Evolutionary conservation across 139 green algal genomes (phyloP).

Genomic region (Prasinococcaceae sp.): DNA sequence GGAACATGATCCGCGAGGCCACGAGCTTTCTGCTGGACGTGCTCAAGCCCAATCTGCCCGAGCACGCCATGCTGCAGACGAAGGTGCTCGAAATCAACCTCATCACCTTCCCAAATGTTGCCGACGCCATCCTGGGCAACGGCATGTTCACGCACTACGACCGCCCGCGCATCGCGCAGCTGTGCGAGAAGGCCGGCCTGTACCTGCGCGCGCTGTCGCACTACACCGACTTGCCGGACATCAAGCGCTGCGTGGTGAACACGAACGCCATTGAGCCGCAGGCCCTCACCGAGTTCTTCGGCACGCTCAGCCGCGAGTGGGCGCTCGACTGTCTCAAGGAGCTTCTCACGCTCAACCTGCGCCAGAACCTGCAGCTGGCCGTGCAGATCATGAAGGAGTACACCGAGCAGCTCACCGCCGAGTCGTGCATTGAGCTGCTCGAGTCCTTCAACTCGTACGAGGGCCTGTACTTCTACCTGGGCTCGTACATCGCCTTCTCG

Average conservation of each 20-base stretch:
- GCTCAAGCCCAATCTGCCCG: slow-evolving; percentile 69
- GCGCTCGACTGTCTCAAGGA: slow-evolving; percentile 88
- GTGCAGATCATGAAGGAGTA: slow-evolving; percentile 94
- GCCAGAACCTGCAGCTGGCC: slow-evolving; percentile 70
- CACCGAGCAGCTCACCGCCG: slow-evolving; percentile 76
- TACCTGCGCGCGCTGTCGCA: slow-evolving; percentile 97
- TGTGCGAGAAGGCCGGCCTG: slow-evolving; percentile 96
- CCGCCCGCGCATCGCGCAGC: slow-evolving; percentile 83
- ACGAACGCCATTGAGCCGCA: slow-evolving; percentile 90
- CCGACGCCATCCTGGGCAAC: slow-evolving; percentile 91
- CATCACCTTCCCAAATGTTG: slow-evolving; percentile 91
- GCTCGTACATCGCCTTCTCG: slow-evolving; percentile 63
- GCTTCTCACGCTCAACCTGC: slow-evolving; percentile 76
- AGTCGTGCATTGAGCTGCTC: slow-evolving; percentile 77
- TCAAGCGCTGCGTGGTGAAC: slow-evolving; percentile 93
- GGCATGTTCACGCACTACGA: slow-evolving; percentile 93
- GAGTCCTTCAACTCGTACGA: slow-evolving; percentile 78
- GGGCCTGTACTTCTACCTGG: slow-evolving; percentile 96
- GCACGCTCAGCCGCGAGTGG: slow-evolving; percentile 87
- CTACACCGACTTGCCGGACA: slow-evolving; percentile 94
- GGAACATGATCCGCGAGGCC: slow-evolving; percentile 81
- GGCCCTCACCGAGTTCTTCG: slow-evolving; percentile 88
- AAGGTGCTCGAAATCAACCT: slow-evolving; percentile 99
- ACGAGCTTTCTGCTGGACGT: slow-evolving; percentile 96
- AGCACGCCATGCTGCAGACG: slow-evolving; percentile 78